Percentiles rank a stretch among this genome's conserved stretches.
Conservation (phyloP, 1,284 basidiomycete species). For the Blastosporella zonata region DNA sequence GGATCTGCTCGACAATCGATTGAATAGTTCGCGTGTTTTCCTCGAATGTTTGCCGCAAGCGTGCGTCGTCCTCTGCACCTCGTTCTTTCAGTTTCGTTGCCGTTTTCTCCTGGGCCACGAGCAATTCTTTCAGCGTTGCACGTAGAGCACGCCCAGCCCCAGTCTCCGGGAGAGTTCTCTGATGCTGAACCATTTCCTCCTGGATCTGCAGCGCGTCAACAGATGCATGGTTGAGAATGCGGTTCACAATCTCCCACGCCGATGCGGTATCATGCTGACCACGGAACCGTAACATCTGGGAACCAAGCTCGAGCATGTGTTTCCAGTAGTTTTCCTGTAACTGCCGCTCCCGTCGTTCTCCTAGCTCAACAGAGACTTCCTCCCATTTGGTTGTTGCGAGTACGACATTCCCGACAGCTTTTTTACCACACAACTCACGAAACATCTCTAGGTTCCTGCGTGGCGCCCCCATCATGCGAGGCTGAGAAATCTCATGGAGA, state of each 20-base stretch:
- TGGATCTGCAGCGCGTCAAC: slow-evolving; percentile 21
- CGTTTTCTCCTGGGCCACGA: slow-evolving; percentile 11
- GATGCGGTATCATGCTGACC: slow-evolving; percentile 1
- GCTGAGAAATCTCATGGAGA: slow-evolving; percentile 23
- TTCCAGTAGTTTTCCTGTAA: slow-evolving; percentile 22
- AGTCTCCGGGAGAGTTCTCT: slow-evolving; percentile 20
- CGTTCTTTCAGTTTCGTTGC: slow-evolving; percentile 6
- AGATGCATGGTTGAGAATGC: slow-evolving; percentile 1
- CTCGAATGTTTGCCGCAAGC: slow-evolving; percentile 13
- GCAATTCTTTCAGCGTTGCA: slow-evolving; percentile 12
- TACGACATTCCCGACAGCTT: slow-evolving; percentile 20
- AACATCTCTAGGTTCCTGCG: slow-evolving; percentile 25
- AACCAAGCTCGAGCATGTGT: slow-evolving; percentile 17
- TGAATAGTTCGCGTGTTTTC: slow-evolving; percentile 19
- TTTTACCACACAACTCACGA: slow-evolving; percentile 20
- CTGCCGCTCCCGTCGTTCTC: slow-evolving; percentile 16
- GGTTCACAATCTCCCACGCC: slow-evolving; percentile 16
- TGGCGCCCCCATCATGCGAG: slow-evolving; percentile 22
- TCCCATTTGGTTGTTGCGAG: slow-evolving; percentile 25
- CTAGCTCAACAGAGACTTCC: slow-evolving; percentile 10
- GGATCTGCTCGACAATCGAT: slow-evolving; percentile 17
- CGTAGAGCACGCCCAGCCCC: slow-evolving; percentile 18
- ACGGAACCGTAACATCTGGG: slow-evolving; percentile 13
- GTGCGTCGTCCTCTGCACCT: slow-evolving; percentile 10
- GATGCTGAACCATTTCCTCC: slow-evolving; percentile 20